These are phyloP conservation scores for Adansonia madagascariensis DNA, from an alignment of 441 rosid genomes.

Conservation along the genomic window DNA sequence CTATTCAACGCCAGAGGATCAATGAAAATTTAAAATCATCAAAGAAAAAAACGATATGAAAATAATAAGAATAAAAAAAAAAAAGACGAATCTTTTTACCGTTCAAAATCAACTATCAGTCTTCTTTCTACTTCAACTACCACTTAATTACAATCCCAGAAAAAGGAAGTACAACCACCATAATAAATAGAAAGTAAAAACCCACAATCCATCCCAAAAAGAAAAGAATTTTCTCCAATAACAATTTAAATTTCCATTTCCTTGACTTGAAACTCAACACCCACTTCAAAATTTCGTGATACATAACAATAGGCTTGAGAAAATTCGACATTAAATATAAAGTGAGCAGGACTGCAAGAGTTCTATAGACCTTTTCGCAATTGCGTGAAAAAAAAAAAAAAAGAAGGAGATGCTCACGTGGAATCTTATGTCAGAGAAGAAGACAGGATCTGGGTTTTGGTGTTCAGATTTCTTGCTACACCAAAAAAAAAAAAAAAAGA, in stretches of 20 bases:
- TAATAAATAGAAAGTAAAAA: background rate
- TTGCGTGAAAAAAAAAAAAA: background rate
- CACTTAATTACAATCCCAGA: background rate
- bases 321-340: background rate
- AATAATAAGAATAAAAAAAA: background rate
- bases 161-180: background rate
- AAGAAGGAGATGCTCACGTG: background rate
- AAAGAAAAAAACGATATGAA: background rate
- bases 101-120: background rate
- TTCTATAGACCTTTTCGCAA: background rate
- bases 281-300: conserved; percentile 16
- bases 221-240: background rate
- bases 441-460: background rate
- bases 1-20: background rate
- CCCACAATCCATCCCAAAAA: background rate
- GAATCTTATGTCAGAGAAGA: background rate
- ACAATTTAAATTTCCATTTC: background rate
- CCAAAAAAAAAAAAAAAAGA: no score
- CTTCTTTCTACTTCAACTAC: conserved; percentile 14
- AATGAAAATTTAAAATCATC: background rate
- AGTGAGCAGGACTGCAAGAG: background rate
- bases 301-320: background rate
- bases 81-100: background rate
- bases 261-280: background rate
- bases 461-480: background rate